phyloP scores from a whole-genome alignment of 768 basidiomycete species.

The Leccinum rimulosum region DNA sequence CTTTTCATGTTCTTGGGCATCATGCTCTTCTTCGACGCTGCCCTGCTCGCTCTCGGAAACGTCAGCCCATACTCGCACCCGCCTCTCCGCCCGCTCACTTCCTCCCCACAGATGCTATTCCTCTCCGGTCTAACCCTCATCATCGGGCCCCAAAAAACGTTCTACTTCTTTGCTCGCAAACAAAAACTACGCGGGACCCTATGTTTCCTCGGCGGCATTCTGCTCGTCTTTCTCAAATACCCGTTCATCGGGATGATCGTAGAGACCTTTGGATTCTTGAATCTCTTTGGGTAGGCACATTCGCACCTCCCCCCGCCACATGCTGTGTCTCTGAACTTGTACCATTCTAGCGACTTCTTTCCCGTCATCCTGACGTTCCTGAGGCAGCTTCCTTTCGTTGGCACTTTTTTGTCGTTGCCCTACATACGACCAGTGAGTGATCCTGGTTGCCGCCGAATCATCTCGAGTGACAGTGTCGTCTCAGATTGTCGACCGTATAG shows the following conservation, averaged over 20 bases:
- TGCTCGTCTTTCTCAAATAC: conserved; percentile 94
- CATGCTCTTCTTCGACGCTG: conserved; percentile 95
- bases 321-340: conserved; percentile 3
- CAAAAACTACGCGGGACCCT: conserved; percentile 90
- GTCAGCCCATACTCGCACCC: conserved; percentile 49
- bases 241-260: conserved; percentile 91
- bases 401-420: conserved; percentile 80
- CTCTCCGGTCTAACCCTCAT: conserved; percentile 92
- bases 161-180: conserved; percentile 95
- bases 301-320: not conserved
- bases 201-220: conserved; percentile 86
- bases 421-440: conserved; percentile 76
- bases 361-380: conserved; percentile 97
- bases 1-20: conserved; percentile 97
- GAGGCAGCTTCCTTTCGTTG: conserved; percentile 89
- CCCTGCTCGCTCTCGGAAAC: conserved; percentile 94
- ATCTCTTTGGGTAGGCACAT: conserved; percentile 81
- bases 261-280: conserved; percentile 96
- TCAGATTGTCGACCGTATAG: conserved; percentile 76
- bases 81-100: conserved; percentile 1
- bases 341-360: conserved; percentile 84
- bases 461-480: conserved; percentile 5
- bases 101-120: conserved; percentile 76
- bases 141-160: conserved; percentile 95
- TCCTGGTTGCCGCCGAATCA: not conserved